A percentile compares a stretch with the other conserved stretches of the same genome.
These are phyloP conservation scores for Torulaspora maleeae DNA, from an alignment of 805 yeast genomes.

Conservation along the genomic window DNA sequence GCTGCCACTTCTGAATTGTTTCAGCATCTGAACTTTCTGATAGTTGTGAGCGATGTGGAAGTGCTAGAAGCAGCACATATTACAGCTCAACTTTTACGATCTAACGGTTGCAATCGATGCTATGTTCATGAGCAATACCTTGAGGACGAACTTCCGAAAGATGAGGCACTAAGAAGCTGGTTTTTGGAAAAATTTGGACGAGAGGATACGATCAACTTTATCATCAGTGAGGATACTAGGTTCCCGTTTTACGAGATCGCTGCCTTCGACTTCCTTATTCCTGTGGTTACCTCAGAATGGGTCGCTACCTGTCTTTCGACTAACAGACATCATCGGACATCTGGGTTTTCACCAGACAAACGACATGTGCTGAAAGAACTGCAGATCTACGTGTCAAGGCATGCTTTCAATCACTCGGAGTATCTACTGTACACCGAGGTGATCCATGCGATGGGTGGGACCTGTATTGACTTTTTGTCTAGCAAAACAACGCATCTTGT, in stretches of 20 bases:
- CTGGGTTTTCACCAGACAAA: slow-evolving; percentile 64
- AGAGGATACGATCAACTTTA: slow-evolving; percentile 21
- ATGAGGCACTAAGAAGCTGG: slow-evolving; percentile 11
- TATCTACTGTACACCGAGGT: slow-evolving; percentile 61
- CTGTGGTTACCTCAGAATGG: slow-evolving; percentile 32
- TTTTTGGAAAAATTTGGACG: slow-evolving; percentile 13
- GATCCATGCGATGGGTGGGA: slow-evolving; percentile 69
- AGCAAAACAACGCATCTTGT: slow-evolving; percentile 76
- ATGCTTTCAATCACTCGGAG: slow-evolving; percentile 54
- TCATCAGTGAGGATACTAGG: slow-evolving; percentile 20
- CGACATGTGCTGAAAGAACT: slow-evolving; percentile 56
- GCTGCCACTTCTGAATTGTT: slow-evolving; percentile 12
- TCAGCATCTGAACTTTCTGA: slow-evolving; percentile 21
- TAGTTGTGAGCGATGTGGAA: slow-evolving; percentile 13
- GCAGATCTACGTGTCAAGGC: slow-evolving; percentile 44
- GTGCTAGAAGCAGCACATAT: slow-evolving; percentile 6
- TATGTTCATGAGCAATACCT: slow-evolving; percentile 6
- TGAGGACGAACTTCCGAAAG: not conserved
- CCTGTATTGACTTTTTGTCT: slow-evolving; percentile 54
- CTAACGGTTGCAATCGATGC: slow-evolving; percentile 17
- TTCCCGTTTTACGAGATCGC: slow-evolving; percentile 31
- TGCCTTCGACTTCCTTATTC: slow-evolving; percentile 30
- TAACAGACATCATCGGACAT: slow-evolving; percentile 24
- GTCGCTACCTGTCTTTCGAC: slow-evolving; percentile 19
- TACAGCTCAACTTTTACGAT: slow-evolving; percentile 10